phyloP scores from a whole-genome alignment of 2,329 filamentous ascomycete genomes.

The Emergomyces orientalis region DNA sequence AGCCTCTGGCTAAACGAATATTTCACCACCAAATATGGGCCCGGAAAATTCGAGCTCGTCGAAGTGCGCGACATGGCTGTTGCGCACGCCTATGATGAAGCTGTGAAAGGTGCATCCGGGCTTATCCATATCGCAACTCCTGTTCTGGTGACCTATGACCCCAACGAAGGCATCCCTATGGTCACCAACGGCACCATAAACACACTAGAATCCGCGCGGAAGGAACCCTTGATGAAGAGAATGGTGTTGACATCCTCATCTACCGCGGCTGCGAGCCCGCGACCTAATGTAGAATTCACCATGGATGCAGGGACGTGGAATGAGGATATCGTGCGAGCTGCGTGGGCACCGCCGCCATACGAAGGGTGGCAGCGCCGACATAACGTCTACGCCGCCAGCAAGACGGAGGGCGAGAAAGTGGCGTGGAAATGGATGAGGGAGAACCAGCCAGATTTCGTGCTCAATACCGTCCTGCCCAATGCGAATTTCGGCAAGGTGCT shows the following conservation, averaged over 20 bases:
- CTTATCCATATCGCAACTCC: conserved; percentile 7
- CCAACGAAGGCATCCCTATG: conserved; percentile 1
- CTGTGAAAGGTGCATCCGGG: conserved; percentile 7
- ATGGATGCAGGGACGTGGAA: conserved; percentile 32
- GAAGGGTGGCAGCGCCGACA: conserved; percentile 18
- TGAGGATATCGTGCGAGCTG: conserved; percentile 26
- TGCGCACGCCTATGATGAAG: conserved; percentile 6
- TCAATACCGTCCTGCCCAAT: conserved; percentile 34
- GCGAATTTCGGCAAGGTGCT: conserved; percentile 31
- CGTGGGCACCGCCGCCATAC: conserved; percentile 26
- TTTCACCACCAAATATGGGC: conserved; percentile 3
- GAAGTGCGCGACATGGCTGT: conserved; percentile 8
- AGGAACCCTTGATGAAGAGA: conserved; percentile 26
- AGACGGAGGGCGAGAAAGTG: conserved; percentile 39
- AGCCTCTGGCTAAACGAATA: not conserved
- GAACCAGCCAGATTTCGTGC: conserved; percentile 36
- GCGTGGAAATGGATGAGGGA: conserved; percentile 41
- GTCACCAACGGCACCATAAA: conserved; percentile 1
- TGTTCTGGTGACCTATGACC: conserved; percentile 2
- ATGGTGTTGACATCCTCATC: conserved; percentile 39
- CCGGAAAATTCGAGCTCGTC: conserved; percentile 1
- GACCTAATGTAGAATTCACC: conserved; percentile 26
- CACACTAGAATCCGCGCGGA: not conserved
- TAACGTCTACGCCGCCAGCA: conserved; percentile 39
- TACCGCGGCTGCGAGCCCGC: conserved; percentile 28